These are phyloP conservation scores for Sphaerulina musiva DNA, from an alignment of 2,329 filamentous ascomycete species.

Conservation along the genomic window DNA sequence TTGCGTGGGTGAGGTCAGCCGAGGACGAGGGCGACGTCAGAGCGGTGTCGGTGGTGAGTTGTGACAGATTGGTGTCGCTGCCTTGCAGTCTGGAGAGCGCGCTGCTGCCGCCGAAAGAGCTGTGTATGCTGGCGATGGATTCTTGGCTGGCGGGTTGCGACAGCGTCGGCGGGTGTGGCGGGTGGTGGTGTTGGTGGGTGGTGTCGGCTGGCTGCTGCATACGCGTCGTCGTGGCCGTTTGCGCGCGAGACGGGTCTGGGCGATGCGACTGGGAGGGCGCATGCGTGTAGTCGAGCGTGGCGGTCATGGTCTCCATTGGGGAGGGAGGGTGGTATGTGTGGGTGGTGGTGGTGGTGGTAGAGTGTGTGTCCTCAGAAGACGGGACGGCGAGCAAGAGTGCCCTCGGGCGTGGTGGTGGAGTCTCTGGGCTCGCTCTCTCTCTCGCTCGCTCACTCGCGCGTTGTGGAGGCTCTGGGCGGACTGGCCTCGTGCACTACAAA, in stretches of 20 bases:
- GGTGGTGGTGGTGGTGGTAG: neutral
- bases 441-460: neutral
- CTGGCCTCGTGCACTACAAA: constrained; percentile 3
- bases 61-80: constrained; percentile 28
- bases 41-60: constrained; percentile 30
- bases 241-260: neutral
- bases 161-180: constrained; percentile 12
- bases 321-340: neutral
- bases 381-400: too few species aligned
- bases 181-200: constrained; percentile 7
- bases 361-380: neutral
- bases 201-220: constrained; percentile 12
- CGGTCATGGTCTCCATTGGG: constrained; percentile 15
- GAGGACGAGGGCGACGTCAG: constrained; percentile 26
- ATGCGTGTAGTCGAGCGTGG: constrained; percentile 16
- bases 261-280: constrained; percentile 3
- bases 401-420: neutral
- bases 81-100: constrained; percentile 8
- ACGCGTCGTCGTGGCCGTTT: constrained; percentile 22
- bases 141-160: constrained; percentile 31
- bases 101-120: constrained; percentile 22
- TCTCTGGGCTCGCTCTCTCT: too few species aligned
- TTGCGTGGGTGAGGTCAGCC: constrained; percentile 2
- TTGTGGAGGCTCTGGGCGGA: neutral
- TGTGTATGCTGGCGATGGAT: constrained; percentile 26